These are phyloP conservation scores for Diplodia scrobiculata DNA, from an alignment of 2,329 filamentous ascomycete species.

Conservation along the genomic window DNA sequence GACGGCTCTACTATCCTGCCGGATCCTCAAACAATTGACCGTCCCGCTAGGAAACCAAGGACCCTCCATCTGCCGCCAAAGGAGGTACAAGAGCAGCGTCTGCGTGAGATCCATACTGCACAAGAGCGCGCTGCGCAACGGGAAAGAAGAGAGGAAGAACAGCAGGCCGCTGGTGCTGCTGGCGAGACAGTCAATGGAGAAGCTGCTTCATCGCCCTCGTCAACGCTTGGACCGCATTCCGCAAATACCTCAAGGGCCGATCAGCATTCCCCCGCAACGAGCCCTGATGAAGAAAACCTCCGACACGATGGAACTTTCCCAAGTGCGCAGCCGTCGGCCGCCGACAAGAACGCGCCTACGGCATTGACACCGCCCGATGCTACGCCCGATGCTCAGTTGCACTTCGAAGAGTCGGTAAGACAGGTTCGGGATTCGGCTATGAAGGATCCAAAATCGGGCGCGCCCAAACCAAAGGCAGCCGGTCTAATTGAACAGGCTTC, in stretches of 20 bases:
- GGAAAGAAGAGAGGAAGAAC: slow-evolving; percentile 45
- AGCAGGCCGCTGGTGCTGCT: slow-evolving; percentile 36
- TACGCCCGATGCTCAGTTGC: slow-evolving; percentile 62
- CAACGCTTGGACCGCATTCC: slow-evolving; percentile 69
- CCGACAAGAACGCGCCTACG: not conserved
- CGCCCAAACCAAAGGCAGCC: not conserved
- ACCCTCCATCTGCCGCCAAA: slow-evolving; percentile 54
- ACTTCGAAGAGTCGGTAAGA: slow-evolving; percentile 54
- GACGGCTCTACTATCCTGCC: slow-evolving; percentile 41
- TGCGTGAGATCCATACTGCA: slow-evolving; percentile 48
- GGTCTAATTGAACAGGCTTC: slow-evolving; percentile 9
- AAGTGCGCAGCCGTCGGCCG: slow-evolving; percentile 38
- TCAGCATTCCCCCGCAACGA: slow-evolving; percentile 71
- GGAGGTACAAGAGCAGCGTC: slow-evolving; percentile 53
- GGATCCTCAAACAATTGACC: slow-evolving; percentile 33
- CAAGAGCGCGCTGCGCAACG: slow-evolving; percentile 44
- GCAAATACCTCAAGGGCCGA: slow-evolving; percentile 70
- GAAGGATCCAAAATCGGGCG: not conserved
- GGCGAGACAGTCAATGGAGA: slow-evolving; percentile 35
- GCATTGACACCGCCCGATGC: slow-evolving; percentile 33
- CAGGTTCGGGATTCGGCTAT: slow-evolving; percentile 46
- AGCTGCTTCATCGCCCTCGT: slow-evolving; percentile 57
- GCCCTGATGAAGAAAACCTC: slow-evolving; percentile 64
- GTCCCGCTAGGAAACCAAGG: slow-evolving; percentile 34
- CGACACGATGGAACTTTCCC: slow-evolving; percentile 37